Conservation (phyloP, 352 stramenopile species). For the Pythium dissimile region DNA sequence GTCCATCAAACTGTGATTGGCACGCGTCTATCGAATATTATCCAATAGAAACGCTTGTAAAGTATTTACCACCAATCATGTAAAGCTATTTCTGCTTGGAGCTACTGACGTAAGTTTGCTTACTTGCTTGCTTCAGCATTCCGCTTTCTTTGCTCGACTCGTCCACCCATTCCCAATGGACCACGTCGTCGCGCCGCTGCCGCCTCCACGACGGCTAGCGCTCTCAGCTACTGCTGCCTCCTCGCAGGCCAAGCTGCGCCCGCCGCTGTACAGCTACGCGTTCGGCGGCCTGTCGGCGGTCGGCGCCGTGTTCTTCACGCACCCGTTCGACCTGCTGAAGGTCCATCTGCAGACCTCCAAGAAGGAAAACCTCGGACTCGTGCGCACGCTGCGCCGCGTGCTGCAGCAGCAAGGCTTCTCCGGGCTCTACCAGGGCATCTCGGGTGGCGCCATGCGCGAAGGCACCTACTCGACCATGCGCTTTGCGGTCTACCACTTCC, state of each 20-base stretch:
- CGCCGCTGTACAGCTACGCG: conserved; percentile 61
- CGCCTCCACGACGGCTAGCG: no score
- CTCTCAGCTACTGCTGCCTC: conserved; percentile 3
- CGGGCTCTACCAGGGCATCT: conserved; percentile 81
- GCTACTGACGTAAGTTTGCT: no score
- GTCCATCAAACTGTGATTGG: conserved; percentile 11
- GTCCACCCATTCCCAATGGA: conserved; percentile 1
- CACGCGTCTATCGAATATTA: background rate
- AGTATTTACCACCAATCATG: conserved; percentile 14
- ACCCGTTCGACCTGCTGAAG: conserved; percentile 82
- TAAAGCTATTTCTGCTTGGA: background rate
- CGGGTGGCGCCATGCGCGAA: conserved; percentile 71
- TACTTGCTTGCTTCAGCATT: no score
- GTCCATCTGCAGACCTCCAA: conserved; percentile 80
- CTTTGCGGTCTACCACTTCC: conserved; percentile 80
- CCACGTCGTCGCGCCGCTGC: background rate
- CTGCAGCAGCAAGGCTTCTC: conserved; percentile 57
- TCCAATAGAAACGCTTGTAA: conserved; percentile 1
- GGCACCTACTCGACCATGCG: conserved; percentile 83
- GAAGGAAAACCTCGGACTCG: conserved; percentile 60
- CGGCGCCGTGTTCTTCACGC: conserved; percentile 81
- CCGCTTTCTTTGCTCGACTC: background rate
- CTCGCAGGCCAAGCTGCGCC: conserved; percentile 6
- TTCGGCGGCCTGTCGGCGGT: conserved; percentile 81
- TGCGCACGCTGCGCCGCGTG: conserved; percentile 48